Base-by-base conservation (phyloP, 2,329 filamentous ascomycete species). In the Colletotrichum ledebouriae region DNA sequence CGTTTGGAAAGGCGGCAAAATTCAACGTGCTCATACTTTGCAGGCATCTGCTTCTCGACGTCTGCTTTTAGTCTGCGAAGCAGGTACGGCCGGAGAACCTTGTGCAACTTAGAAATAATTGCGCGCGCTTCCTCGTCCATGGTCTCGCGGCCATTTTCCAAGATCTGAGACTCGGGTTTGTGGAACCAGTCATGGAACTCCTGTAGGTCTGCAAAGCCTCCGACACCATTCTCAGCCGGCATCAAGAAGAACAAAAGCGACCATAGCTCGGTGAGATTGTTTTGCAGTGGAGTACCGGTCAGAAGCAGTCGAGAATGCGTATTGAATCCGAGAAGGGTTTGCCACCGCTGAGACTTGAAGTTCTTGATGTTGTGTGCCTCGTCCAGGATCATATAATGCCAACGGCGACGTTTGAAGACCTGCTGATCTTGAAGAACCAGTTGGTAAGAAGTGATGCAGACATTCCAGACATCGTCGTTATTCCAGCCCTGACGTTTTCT, bases 311-410 rank as follows among this genome's bases (percentile, higher is more conserved):
- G 89, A 33, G 94, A 91, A 71, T 92, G 90, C 0, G 96, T 98
- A 74, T 97, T 95, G 82, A 99, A 97, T 0, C 92, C 96, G 22
- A 99, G 88, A 71, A 99, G 87, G 0, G 94, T 95, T 78, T 98
- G 96, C 94, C 96, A 99, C 71, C 95, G 87, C 78, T 98, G 94
- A 2, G 95, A 98, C 75, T 97, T 94, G 85, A 98, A 99, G 79
- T 99, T 99, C 77, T 99, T 98, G 85, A 99, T 99, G 80, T 99
- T 98, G 83, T 99, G 96, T 0, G 97, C 96, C 81, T 99, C 96
- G 73, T 99, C 96, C 1, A 99, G 87, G 71, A 99, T 94, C 88
- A 99, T 94, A 79, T 98, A 99, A 76, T 98, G 94, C 97, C 97
- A 99, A 60, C 89, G 88, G 39, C 95, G 89, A 70, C 94, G 90